phyloP scores from a whole-genome alignment of 2,329 filamentous ascomycete species.

The Ophiostoma angusticollis region DNA sequence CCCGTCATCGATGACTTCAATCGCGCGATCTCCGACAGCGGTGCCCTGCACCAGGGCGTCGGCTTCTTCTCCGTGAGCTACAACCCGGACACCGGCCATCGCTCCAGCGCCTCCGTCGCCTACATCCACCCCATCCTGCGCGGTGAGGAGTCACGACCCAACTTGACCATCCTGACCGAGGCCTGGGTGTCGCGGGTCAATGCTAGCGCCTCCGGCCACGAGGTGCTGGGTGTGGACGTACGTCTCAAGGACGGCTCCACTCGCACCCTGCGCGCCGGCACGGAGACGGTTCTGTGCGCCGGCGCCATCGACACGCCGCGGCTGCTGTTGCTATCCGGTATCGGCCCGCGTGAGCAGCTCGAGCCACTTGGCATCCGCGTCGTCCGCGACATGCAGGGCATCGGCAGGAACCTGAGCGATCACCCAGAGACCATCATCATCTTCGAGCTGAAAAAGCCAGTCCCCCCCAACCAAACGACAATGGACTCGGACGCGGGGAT shows the following conservation, averaged over 20 bases:
- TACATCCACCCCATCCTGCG: conserved; percentile 87
- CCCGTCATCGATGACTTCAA: conserved; percentile 81
- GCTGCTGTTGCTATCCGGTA: conserved; percentile 43
- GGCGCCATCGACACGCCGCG: conserved; percentile 74
- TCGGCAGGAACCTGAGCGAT: conserved; percentile 49
- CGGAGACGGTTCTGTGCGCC: conserved; percentile 67
- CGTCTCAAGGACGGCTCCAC: conserved; percentile 38
- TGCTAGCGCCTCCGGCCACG: conserved; percentile 44
- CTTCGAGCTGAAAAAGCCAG: conserved; percentile 69
- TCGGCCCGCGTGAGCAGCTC: conserved; percentile 43
- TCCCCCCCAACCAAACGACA: conserved; percentile 66
- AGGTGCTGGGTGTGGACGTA: conserved; percentile 60
- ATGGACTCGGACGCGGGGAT: conserved; percentile 86
- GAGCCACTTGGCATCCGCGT: conserved; percentile 39
- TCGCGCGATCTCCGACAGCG: conserved; percentile 61
- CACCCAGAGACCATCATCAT: conserved; percentile 49
- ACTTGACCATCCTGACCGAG: conserved; percentile 76
- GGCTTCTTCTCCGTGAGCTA: conserved; percentile 88
- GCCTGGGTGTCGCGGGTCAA: conserved; percentile 79
- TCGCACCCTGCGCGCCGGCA: conserved; percentile 48
- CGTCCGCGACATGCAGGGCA: conserved; percentile 44
- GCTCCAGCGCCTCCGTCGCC: conserved; percentile 77
- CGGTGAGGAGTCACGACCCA: conserved; percentile 68
- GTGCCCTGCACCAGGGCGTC: conserved; percentile 60
- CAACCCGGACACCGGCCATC: conserved; percentile 75